phyloP scores from a whole-genome alignment of 495 filamentous ascomycete genomes.

The Hypoxylon fuscum region DNA sequence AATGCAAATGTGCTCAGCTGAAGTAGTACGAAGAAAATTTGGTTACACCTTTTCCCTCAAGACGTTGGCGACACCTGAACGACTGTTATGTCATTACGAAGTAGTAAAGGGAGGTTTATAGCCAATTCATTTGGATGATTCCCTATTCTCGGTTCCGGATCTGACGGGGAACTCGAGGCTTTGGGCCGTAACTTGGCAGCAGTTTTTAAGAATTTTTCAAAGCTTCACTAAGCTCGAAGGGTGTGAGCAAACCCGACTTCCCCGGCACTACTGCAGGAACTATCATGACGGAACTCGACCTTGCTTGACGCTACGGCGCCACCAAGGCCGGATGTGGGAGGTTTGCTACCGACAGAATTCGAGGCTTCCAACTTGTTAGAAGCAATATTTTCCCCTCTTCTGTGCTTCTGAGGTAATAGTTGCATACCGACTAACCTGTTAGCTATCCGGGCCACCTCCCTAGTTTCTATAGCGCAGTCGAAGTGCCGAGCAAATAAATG shows the following conservation, averaged over 20 bases:
- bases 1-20: conserved; percentile 11
- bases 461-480: conserved; percentile 9
- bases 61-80: background rate
- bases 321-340: conserved; percentile 27
- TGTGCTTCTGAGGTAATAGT: conserved; percentile 15
- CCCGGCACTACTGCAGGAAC: conserved; percentile 39
- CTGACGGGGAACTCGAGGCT: conserved; percentile 8
- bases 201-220: conserved; percentile 13
- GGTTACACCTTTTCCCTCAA: background rate
- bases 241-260: conserved; percentile 17
- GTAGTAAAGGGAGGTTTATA: too few relatives aligned
- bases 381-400: conserved; percentile 5
- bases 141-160: conserved; percentile 14
- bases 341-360: conserved; percentile 1
- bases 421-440: conserved; percentile 12
- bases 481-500: conserved; percentile 31
- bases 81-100: background rate
- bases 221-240: conserved; percentile 11
- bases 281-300: conserved; percentile 21
- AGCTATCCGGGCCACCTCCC: conserved; percentile 1
- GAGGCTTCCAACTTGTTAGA: conserved; percentile 7
- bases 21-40: background rate
- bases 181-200: background rate
- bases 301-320: conserved; percentile 16
- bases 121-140: conserved; percentile 2